Base-by-base conservation (phyloP, 1,284 basidiomycete genomes). In the Melampsora abietis-canadensis region DNA sequence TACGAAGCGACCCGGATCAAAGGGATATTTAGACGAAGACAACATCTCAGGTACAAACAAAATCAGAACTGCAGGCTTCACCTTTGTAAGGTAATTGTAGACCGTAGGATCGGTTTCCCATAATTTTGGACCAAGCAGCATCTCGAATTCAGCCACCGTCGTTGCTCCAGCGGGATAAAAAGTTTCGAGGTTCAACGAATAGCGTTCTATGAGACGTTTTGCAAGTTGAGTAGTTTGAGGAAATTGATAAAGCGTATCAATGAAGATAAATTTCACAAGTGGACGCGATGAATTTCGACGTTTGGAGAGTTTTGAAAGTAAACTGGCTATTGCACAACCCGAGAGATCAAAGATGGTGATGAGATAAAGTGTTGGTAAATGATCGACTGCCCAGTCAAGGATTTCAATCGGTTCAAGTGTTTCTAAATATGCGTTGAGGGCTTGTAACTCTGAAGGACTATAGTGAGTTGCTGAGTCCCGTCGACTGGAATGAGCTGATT, bases 231-330 rank as follows among this genome's bases (percentile, higher is more conserved):
- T 88, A 5, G 95, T 98, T 84, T 97, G 92, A 2, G 87, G 85
- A 83, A 98, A 98, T 84, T 98, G 96, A 82, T 98, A 94, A 12
- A 98, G 86, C 0, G 95, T 98, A 84, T 98, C 95, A 81, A 96
- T 84, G 84, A 97, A 96, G 83, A 96, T 92, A 37, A 85, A 78
- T 1, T 84, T 84, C 17, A 85, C 84, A 47, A 83, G 80, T 78
- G 85, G 84, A 27, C 72, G 60, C 19, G 67, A 48, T 51, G 75
- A 76, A 12, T 76, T 47, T 37, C 34, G 34, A 37, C 34, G 34
- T 37, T 37, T 37, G 5, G 34, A 37, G 10, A 37, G 34, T 82
- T 91, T 91, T 59, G 90, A 90, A 68, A 96, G 87, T 92, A 97
- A 95, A 82, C 94, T 92, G 70, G 92, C 87, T 14, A 92, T 89